Percentiles rank a stretch among this genome's conserved stretches.
phyloP scores from a whole-genome alignment of 805 yeast genomes.

The Starmerella floricola region DNA sequence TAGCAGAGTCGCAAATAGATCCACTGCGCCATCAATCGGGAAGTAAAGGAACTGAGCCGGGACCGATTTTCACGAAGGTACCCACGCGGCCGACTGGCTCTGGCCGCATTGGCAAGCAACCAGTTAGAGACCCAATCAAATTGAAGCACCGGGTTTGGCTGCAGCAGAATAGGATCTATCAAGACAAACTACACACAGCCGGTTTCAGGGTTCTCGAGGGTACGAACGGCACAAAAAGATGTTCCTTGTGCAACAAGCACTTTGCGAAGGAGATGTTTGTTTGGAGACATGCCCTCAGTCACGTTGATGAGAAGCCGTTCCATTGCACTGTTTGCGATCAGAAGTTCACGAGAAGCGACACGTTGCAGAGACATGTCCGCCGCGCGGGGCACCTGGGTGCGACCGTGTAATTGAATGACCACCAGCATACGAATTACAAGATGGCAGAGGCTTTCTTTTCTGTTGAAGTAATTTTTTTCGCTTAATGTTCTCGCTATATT shows the following conservation, averaged over 20 bases:
- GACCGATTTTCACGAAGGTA: neutral
- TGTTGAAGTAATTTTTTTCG: no score
- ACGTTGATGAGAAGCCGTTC: constrained; percentile 17
- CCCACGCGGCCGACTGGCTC: neutral
- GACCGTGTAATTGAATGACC: neutral
- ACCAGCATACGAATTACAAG: no score
- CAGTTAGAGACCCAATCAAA: constrained; percentile 10
- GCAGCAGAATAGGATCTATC: constrained; percentile 12
- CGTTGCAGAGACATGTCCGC: constrained; percentile 16
- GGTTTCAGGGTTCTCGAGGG: constrained; percentile 16
- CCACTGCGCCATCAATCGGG: neutral
- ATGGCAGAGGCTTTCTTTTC: no score
- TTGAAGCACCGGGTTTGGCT: constrained; percentile 15
- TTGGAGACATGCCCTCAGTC: constrained; percentile 18
- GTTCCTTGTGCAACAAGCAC: constrained; percentile 12
- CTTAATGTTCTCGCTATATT: neutral
- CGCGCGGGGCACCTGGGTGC: constrained; percentile 8
- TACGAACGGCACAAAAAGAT: constrained; percentile 8
- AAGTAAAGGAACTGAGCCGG: neutral
- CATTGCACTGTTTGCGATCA: constrained; percentile 16
- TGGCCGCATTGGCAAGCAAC: constrained; percentile 9
- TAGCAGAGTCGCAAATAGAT: no score
- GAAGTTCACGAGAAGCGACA: constrained; percentile 17
- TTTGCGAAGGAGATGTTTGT: constrained; percentile 17
- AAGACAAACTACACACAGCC: constrained; percentile 6